Percentiles rank a stretch among this genome's conserved stretches.
phyloP scores from a whole-genome alignment of 2,329 filamentous ascomycete species.

The Ophiostoma quercus region DNA sequence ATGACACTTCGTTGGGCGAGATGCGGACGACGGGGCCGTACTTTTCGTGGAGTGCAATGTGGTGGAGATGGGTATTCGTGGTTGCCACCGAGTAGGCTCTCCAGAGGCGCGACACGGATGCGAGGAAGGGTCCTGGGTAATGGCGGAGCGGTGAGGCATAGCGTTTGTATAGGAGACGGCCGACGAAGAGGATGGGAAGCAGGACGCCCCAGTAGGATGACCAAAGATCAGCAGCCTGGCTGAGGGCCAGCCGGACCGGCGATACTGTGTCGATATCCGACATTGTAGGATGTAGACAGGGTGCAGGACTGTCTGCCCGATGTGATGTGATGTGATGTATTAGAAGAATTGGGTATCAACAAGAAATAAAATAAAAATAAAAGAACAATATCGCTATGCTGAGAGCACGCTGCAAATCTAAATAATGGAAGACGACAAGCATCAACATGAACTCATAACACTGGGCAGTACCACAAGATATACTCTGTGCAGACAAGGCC shows the following conservation, averaged over 20 bases:
- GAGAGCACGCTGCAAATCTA: not conserved
- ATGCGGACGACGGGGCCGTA: constrained; percentile 48
- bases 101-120: constrained; percentile 39
- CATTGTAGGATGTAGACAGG: not conserved
- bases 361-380: not conserved
- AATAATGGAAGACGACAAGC: not conserved
- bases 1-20: constrained; percentile 44
- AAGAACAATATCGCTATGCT: not conserved
- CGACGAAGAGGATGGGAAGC: constrained; percentile 30
- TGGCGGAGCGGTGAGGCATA: constrained; percentile 36
- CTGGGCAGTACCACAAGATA: not conserved
- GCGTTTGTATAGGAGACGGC: constrained; percentile 32
- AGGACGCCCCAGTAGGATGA: constrained; percentile 33
- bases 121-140: constrained; percentile 36
- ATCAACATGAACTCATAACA: not conserved
- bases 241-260: constrained; percentile 29
- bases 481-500: not conserved
- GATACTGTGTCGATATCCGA: constrained; percentile 26
- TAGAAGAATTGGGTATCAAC: not conserved
- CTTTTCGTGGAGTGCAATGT: constrained; percentile 42
- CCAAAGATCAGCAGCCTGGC: constrained; percentile 28
- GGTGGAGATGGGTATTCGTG: constrained; percentile 40
- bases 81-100: constrained; percentile 38
- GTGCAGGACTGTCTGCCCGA: not conserved
- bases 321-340: not conserved